These are phyloP conservation scores for Aspergillus amoenus DNA, from an alignment of 2,329 filamentous ascomycete species.

Conservation along the genomic window DNA sequence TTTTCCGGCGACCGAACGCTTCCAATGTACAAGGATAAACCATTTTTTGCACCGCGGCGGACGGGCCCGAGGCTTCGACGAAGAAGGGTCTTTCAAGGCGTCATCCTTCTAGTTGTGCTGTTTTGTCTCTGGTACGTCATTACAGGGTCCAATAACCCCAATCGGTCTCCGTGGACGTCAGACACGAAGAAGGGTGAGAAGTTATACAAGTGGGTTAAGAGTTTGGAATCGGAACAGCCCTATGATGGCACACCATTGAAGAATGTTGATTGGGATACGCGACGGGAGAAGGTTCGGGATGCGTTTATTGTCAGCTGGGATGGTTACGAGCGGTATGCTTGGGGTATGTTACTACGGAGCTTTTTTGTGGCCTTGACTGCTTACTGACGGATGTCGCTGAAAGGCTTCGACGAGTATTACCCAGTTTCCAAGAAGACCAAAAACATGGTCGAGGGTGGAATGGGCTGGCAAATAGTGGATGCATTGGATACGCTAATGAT, in stretches of 20 bases:
- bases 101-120: conserved; percentile 56
- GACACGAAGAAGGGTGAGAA: conserved; percentile 40
- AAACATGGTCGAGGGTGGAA: conserved; percentile 82
- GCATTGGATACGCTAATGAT: conserved; percentile 94
- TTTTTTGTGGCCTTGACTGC: neutral
- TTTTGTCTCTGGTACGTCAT: conserved; percentile 65
- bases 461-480: conserved; percentile 99
- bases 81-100: conserved; percentile 60
- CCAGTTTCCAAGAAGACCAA: conserved; percentile 75
- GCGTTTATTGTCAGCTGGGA: conserved; percentile 92
- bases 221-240: conserved; percentile 44
- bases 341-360: conserved; percentile 64
- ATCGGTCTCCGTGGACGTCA: conserved; percentile 21
- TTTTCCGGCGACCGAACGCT: conserved; percentile 65
- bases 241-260: conserved; percentile 29
- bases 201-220: conserved; percentile 59
- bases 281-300: conserved; percentile 79
- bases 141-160: conserved; percentile 18
- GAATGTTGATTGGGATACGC: conserved; percentile 69
- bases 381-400: conserved; percentile 3
- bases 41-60: conserved; percentile 63
- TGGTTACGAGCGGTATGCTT: conserved; percentile 87
- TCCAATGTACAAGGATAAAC: conserved; percentile 99
- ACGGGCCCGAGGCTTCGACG: conserved; percentile 59
- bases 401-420: conserved; percentile 70